These are phyloP conservation scores for Castanospermum australe DNA, from an alignment of 306 rosid species.

Conservation along the genomic window DNA sequence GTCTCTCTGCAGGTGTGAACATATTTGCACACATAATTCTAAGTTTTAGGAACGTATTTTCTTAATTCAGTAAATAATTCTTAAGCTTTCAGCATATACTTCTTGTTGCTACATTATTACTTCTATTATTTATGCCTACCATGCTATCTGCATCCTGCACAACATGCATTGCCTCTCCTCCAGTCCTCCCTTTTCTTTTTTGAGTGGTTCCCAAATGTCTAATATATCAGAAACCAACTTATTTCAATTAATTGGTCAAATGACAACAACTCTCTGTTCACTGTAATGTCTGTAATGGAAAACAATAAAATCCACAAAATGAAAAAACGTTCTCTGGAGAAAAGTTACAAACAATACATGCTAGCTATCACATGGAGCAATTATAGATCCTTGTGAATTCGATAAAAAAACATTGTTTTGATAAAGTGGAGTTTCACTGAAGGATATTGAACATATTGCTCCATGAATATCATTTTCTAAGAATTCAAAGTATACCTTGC, in stretches of 20 bases:
- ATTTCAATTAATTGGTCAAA: neutral
- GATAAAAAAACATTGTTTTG: neutral
- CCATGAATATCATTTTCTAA: neutral
- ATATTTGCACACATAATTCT: neutral
- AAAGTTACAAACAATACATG: neutral
- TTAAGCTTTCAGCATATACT: neutral
- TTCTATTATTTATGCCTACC: neutral
- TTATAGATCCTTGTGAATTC: neutral
- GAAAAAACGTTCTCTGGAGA: neutral
- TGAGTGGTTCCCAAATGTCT: neutral
- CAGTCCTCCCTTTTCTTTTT: neutral
- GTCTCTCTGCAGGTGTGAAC: neutral
- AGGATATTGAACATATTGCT: neutral
- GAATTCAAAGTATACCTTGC: neutral
- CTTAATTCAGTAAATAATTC: neutral
- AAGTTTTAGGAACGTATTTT: neutral
- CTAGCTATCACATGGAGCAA: neutral
- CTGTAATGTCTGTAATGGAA: neutral
- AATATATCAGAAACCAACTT: neutral
- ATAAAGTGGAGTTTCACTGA: neutral
- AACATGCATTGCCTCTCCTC: neutral
- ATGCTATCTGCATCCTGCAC: neutral
- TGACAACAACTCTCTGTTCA: neutral
- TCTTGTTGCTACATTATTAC: neutral
- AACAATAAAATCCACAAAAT: neutral